Conservation (phyloP, 2,329 filamentous ascomycete genomes). For the Taxawa tesnikishii region DNA sequence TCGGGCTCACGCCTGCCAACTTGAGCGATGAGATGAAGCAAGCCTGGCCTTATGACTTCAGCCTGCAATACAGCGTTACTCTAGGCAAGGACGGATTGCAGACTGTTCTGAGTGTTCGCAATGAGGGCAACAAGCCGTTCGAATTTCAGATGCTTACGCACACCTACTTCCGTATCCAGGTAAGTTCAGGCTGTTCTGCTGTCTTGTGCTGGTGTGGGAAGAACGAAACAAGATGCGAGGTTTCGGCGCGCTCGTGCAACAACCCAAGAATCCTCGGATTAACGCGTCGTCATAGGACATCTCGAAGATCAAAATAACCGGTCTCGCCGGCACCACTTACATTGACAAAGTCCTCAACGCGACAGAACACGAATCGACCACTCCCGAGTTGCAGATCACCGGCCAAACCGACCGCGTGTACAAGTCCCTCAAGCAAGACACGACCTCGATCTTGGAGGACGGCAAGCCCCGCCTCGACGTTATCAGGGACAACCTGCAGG, state of each 20-base stretch:
- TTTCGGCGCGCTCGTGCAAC: too few relatives aligned
- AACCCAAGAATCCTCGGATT: too few relatives aligned
- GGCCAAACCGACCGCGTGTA: slow-evolving; percentile 85
- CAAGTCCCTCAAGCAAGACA: slow-evolving; percentile 48
- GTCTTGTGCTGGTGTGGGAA: too few relatives aligned
- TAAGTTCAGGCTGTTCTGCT: slow-evolving; percentile 30
- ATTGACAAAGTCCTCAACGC: slow-evolving; percentile 69
- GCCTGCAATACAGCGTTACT: slow-evolving; percentile 85
- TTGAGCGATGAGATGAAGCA: slow-evolving; percentile 55
- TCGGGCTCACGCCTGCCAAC: slow-evolving; percentile 68
- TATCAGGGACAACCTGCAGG: slow-evolving; percentile 69
- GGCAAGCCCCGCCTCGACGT: slow-evolving; percentile 58
- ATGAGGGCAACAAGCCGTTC: slow-evolving; percentile 70
- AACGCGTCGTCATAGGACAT: slow-evolving; percentile 53
- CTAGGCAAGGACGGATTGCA: slow-evolving; percentile 61
- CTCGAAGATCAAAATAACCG: slow-evolving; percentile 55
- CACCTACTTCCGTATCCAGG: slow-evolving; percentile 73
- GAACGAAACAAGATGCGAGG: too few relatives aligned
- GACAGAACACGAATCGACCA: slow-evolving; percentile 51
- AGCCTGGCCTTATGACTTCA: slow-evolving; percentile 79
- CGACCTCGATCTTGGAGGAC: slow-evolving; percentile 50
- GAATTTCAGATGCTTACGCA: slow-evolving; percentile 89
- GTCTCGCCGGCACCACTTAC: slow-evolving; percentile 66
- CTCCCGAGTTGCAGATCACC: slow-evolving; percentile 54
- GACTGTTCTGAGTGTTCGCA: slow-evolving; percentile 77